Conservation (phyloP, 2,329 filamentous ascomycete genomes). For the Colletotrichum sp. region DNA sequence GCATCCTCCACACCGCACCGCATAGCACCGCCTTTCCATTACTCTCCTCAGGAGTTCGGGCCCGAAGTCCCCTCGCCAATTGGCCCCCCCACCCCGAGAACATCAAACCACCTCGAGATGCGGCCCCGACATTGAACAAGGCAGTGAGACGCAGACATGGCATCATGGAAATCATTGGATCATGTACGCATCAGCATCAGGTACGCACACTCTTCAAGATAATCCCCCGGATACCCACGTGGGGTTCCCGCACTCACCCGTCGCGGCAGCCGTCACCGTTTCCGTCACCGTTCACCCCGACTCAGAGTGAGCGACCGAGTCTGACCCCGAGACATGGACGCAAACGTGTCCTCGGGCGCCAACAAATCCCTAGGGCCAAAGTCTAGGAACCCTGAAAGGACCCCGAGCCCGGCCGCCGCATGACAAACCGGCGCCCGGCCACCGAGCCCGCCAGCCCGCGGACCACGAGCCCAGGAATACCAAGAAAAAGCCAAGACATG, state of each 20-base stretch:
- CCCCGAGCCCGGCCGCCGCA: neutral
- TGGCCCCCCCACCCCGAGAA: neutral
- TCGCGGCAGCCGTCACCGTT: neutral
- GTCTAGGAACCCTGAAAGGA: neutral
- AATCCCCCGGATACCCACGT: neutral
- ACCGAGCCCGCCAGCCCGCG: slow-evolving; percentile 5
- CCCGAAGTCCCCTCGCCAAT: neutral
- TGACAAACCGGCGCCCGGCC: neutral
- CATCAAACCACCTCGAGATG: neutral
- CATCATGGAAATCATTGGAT: neutral
- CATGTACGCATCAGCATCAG: neutral
- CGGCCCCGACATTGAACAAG: neutral
- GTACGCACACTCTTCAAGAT: neutral
- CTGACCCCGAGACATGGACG: neutral
- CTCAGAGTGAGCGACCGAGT: neutral
- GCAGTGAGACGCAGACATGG: neutral
- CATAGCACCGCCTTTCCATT: neutral
- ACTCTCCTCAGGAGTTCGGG: neutral
- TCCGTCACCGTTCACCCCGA: neutral
- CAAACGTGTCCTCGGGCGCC: neutral
- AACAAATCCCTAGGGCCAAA: neutral
- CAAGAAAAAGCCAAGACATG: slow-evolving; percentile 12
- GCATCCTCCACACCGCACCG: neutral
- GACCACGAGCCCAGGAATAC: neutral
- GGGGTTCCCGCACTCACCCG: neutral